These are phyloP conservation scores for Didymella lethalis DNA, from an alignment of 2,329 filamentous ascomycete species.

Conservation along the genomic window DNA sequence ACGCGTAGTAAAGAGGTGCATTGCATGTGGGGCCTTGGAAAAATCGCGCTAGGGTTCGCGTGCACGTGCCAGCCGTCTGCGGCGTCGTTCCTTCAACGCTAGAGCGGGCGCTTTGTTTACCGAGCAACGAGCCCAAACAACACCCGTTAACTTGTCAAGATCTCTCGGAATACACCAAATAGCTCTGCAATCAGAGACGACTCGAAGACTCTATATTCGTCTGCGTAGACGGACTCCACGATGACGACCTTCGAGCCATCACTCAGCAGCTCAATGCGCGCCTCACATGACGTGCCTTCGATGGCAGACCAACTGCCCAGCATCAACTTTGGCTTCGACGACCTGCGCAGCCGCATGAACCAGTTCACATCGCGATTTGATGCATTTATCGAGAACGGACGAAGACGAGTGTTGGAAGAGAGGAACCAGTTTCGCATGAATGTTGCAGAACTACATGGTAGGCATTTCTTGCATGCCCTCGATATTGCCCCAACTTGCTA, in stretches of 20 bases:
- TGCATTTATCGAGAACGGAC: slow-evolving; percentile 88
- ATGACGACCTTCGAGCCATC: slow-evolving; percentile 73
- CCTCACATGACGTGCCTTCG: slow-evolving; percentile 67
- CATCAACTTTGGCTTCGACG: slow-evolving; percentile 95
- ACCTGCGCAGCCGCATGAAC: slow-evolving; percentile 92
- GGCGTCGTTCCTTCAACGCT: slow-evolving; percentile 18
- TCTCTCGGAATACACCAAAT: slow-evolving; percentile 29
- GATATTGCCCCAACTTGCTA: slow-evolving; percentile 1
- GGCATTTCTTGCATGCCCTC: too few relatives aligned
- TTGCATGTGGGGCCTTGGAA: slow-evolving; percentile 20
- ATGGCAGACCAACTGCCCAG: slow-evolving; percentile 82
- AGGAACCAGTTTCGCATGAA: slow-evolving; percentile 93
- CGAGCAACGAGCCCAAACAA: slow-evolving; percentile 39
- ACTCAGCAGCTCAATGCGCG: slow-evolving; percentile 70
- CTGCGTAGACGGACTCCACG: slow-evolving; percentile 50
- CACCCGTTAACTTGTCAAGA: slow-evolving; percentile 18
- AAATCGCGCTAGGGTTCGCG: slow-evolving; percentile 31
- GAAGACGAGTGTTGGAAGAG: slow-evolving; percentile 89
- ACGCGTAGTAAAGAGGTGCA: slow-evolving; percentile 14
- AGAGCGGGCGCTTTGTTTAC: slow-evolving; percentile 39
- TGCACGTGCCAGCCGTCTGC: slow-evolving; percentile 38
- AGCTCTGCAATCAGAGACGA: not conserved
- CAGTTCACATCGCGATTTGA: slow-evolving; percentile 92
- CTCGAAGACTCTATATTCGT: not conserved
- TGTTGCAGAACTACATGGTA: slow-evolving; percentile 88